Conservation (phyloP, 2,329 filamentous ascomycete genomes). For the Penicillium janthinellum region DNA sequence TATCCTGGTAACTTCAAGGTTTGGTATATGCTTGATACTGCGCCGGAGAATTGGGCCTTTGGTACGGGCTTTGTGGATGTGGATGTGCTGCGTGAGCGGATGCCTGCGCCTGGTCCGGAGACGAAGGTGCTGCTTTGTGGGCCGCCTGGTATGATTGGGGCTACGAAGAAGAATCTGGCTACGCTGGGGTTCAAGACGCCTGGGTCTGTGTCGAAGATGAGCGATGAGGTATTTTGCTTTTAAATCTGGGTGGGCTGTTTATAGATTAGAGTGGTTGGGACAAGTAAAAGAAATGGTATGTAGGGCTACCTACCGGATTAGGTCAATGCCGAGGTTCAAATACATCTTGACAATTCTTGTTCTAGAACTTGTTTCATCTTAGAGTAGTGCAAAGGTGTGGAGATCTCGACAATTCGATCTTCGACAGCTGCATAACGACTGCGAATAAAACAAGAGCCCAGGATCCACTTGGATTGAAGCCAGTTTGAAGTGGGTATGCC, state of each 20-base stretch:
- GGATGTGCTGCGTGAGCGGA: conserved; percentile 8
- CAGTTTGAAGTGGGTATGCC: too few relatives aligned
- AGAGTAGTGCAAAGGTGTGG: too few relatives aligned
- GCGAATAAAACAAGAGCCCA: neutral
- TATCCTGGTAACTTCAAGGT: conserved; percentile 49
- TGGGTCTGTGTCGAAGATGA: conserved; percentile 15
- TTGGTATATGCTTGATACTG: conserved; percentile 51
- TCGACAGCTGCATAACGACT: too few relatives aligned
- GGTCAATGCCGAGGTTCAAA: neutral
- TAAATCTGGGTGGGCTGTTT: neutral
- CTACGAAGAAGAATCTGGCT: conserved; percentile 16
- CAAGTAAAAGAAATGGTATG: neutral
- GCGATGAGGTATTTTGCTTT: conserved; percentile 17
- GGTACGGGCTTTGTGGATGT: conserved; percentile 41
- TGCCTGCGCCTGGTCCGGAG: conserved; percentile 7
- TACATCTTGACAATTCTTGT: neutral
- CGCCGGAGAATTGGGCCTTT: conserved; percentile 50
- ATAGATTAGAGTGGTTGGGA: neutral
- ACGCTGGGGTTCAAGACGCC: conserved; percentile 12
- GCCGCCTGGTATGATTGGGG: conserved; percentile 18
- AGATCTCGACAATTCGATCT: too few relatives aligned
- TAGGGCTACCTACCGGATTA: neutral
- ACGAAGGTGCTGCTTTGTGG: conserved; percentile 19
- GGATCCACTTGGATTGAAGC: too few relatives aligned
- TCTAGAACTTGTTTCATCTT: neutral